Percentiles rank a stretch among this genome's conserved stretches.
These are phyloP conservation scores for Penicillium egyptiacum DNA, from an alignment of 495 filamentous ascomycete species.

Conservation along the genomic window DNA sequence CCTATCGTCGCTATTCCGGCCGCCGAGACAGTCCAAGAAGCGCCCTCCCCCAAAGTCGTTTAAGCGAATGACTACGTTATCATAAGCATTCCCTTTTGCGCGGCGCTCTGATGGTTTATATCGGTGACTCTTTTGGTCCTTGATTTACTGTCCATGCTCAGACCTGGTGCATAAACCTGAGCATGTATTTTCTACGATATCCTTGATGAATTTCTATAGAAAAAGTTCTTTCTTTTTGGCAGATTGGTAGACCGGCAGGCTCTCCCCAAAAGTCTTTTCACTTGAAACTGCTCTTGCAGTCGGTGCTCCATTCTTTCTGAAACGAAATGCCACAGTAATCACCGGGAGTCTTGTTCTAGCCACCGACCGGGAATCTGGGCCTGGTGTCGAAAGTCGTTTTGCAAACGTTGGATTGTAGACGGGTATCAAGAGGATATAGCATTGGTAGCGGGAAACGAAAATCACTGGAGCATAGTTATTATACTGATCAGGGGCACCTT, in stretches of 20 bases:
- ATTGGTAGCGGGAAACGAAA: constrained; percentile 19
- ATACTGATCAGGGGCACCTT: constrained; percentile 3
- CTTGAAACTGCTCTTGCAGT: neutral
- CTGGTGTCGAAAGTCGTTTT: neutral
- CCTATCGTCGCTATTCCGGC: neutral
- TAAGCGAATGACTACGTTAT: constrained; percentile 28
- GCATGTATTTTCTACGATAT: constrained; percentile 30
- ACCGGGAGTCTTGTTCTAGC: neutral
- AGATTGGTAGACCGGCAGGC: neutral
- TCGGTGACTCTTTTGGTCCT: constrained; percentile 16
- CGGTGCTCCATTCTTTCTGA: neutral
- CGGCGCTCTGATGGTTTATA: constrained; percentile 22
- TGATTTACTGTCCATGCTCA: constrained; percentile 17
- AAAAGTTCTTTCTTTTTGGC: constrained; percentile 20
- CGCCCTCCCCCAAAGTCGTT: constrained; percentile 34
- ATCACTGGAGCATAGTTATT: constrained; percentile 5
- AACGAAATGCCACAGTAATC: neutral
- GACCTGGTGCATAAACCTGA: constrained; percentile 13
- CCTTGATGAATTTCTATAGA: constrained; percentile 34
- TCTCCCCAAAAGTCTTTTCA: neutral
- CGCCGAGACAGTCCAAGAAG: constrained; percentile 22
- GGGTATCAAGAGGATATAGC: constrained; percentile 28
- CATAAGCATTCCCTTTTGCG: constrained; percentile 24
- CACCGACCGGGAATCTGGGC: neutral
- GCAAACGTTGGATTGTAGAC: neutral